Percentiles rank a stretch among this genome's conserved stretches.
phyloP scores from a whole-genome alignment of 768 basidiomycete genomes.

The Kwoniella sp. region DNA sequence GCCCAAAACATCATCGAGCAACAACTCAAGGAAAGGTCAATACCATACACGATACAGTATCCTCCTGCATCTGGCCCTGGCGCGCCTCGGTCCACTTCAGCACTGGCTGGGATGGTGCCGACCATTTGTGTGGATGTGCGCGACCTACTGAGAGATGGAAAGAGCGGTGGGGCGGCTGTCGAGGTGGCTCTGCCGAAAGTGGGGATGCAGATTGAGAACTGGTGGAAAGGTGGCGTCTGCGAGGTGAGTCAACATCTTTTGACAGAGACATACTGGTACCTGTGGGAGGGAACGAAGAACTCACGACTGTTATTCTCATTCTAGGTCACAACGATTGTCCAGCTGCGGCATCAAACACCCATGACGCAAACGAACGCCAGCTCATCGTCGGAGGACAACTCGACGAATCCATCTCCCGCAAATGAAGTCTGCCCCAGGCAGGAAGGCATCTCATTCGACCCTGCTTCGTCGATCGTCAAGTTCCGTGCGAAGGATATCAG shows the following conservation, averaged over 20 bases:
- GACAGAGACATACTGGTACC: too few species aligned
- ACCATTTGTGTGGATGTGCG: slow-evolving; percentile 79
- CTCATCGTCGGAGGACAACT: slow-evolving; percentile 56
- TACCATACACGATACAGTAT: slow-evolving; percentile 75
- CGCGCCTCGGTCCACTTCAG: slow-evolving; percentile 39
- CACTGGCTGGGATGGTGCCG: slow-evolving; percentile 68
- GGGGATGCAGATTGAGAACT: slow-evolving; percentile 80
- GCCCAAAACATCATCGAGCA: slow-evolving; percentile 86
- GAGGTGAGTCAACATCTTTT: slow-evolving; percentile 58
- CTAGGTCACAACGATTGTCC: slow-evolving; percentile 86
- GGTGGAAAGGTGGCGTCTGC: slow-evolving; percentile 83
- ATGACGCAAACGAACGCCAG: slow-evolving; percentile 24
- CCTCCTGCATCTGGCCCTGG: slow-evolving; percentile 59
- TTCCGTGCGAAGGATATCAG: slow-evolving; percentile 85
- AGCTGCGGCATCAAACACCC: slow-evolving; percentile 60
- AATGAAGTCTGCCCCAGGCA: slow-evolving; percentile 60
- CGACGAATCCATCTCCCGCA: slow-evolving; percentile 45
- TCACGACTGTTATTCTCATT: slow-evolving; percentile 14
- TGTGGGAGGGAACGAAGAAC: too few species aligned
- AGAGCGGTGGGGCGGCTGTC: slow-evolving; percentile 67
- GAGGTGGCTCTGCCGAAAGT: slow-evolving; percentile 94
- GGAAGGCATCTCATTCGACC: slow-evolving; percentile 86
- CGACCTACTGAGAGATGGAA: slow-evolving; percentile 70
- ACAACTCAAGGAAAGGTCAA: slow-evolving; percentile 78
- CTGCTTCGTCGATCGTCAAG: slow-evolving; percentile 81